A percentile compares a stretch with the other conserved stretches of the same genome.
Evolutionary conservation across 225 moss, liverwort and hornwort species (phyloP).

Genomic region (Pseudisothecium myosuroides): DNA sequence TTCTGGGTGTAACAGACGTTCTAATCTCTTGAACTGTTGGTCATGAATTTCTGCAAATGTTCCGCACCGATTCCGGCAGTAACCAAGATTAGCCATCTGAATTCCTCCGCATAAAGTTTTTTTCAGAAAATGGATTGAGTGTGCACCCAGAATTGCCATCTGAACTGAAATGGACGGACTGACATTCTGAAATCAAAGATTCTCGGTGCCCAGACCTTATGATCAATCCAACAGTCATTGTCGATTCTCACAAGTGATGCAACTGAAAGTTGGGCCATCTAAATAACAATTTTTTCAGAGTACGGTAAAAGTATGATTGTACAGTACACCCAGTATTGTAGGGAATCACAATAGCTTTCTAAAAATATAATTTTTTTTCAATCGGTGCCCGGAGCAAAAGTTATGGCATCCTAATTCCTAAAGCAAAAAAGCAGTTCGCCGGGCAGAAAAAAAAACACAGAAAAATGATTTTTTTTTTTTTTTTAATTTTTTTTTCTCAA

Average conservation of each 20-base stretch:
- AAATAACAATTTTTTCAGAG: background rate
- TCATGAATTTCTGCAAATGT: background rate
- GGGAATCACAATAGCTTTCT: too few species aligned
- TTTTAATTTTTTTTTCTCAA: too few species aligned
- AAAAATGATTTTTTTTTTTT: too few species aligned
- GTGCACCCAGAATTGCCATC: too few species aligned
- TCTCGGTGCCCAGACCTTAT: background rate
- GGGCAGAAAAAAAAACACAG: too few species aligned
- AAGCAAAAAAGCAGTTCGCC: too few species aligned
- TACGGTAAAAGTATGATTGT: background rate
- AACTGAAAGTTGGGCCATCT: background rate
- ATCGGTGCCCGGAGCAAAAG: too few species aligned
- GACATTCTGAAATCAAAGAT: background rate
- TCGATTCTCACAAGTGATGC: too few species aligned
- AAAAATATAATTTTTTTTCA: too few species aligned
- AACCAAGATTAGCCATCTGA: background rate
- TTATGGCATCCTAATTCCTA: too few species aligned
- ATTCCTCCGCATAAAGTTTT: too few species aligned
- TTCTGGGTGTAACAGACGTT: fast-evolving
- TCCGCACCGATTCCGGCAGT: background rate
- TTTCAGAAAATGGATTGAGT: too few species aligned
- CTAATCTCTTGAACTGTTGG: fast-evolving
- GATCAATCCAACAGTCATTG: background rate
- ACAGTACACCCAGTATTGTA: background rate
- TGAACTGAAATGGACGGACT: background rate